Base-by-base conservation (phyloP, 2,329 filamentous ascomycete species). In the Hymenoscyphus scutula region DNA sequence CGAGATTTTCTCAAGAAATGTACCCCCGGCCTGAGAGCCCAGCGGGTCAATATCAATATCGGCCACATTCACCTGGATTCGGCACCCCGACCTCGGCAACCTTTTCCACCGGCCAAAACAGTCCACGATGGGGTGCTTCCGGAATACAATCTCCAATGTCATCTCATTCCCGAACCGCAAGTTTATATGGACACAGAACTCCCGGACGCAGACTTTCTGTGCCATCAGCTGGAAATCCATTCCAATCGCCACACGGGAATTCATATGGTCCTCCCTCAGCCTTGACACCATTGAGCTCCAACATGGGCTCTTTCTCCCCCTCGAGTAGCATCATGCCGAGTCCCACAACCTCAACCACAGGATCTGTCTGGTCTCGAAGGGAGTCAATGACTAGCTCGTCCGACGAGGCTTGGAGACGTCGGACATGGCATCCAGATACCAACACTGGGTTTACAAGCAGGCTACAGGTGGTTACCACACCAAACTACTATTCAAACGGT, bases 351-450 rank as follows among this genome's bases (percentile, higher is more conserved):
- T 85, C 87, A 0, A 81, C 83, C 0, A 70, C 59, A 19, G 68
- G 69, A 10, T 85, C 87, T 37, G 80, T 81, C 7, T 89, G 86
- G 76, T 82, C 84, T 4, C 80, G 89, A 32, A 82, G 88, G 51
- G 89, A 92, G 48, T 89, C 90, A 0, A 79, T 80, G 2, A 78
- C 82, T 8, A 85, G 82, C 58, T 79, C 81, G 23, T 78, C 84
- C 0, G 92, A 96, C 66, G 88, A 92, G 51, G 89, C 91, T 61
- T 91, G 88, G 84, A 86, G 92, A 67, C 82, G 93, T 65, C 85
- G 92, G 59, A 97, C 93, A 2, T 97, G 93, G 93, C 93, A 97
- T 76, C 91, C 92, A 0, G 90, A 92, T 65, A 89, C 87, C 11
- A 82, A 84, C 17, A 83, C 83, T 66, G 86, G 62, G 38, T 71